Percentiles rank a stretch among this genome's conserved stretches.
Evolutionary conservation across 306 rosid species (phyloP).

Genomic region (Carpinus fangiana): DNA sequence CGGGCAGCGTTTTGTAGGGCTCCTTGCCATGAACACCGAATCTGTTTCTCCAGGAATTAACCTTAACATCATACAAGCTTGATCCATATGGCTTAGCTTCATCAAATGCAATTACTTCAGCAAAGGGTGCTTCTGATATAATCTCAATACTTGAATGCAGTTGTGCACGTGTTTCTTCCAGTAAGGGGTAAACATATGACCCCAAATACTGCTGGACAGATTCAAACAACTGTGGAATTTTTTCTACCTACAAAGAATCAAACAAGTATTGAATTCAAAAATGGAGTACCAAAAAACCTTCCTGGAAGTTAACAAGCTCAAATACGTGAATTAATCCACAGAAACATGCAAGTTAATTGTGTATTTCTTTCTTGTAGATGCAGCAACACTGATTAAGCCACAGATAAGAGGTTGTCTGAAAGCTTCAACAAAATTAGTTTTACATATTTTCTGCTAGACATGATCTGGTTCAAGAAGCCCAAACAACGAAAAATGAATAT

Average conservation of each 20-base stretch:
- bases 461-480: no score
- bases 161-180: conserved; percentile 70
- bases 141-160: conserved; percentile 55
- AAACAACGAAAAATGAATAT: no score
- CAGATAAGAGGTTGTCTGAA: background rate
- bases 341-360: background rate
- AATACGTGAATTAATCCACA: background rate
- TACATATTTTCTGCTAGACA: no score
- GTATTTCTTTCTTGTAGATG: background rate
- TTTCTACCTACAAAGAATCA: conserved; percentile 40
- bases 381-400: background rate
- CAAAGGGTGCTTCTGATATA: conserved; percentile 48
- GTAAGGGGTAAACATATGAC: conserved; percentile 50
- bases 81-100: conserved; percentile 20
- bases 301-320: background rate
- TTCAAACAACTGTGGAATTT: conserved; percentile 46
- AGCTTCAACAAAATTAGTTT: background rate
- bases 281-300: background rate
- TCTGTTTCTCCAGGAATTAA: conserved; percentile 54
- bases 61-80: conserved; percentile 35
- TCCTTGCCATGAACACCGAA: conserved; percentile 51
- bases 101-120: conserved; percentile 40
- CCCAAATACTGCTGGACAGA: conserved; percentile 45
- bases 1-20: conserved; percentile 56
- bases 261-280: conserved; percentile 2